A percentile compares a stretch with the other conserved stretches of the same genome.
Evolutionary conservation across 2,329 filamentous ascomycete species (phyloP).

Genomic region (Daldinia eschscholtzii): DNA sequence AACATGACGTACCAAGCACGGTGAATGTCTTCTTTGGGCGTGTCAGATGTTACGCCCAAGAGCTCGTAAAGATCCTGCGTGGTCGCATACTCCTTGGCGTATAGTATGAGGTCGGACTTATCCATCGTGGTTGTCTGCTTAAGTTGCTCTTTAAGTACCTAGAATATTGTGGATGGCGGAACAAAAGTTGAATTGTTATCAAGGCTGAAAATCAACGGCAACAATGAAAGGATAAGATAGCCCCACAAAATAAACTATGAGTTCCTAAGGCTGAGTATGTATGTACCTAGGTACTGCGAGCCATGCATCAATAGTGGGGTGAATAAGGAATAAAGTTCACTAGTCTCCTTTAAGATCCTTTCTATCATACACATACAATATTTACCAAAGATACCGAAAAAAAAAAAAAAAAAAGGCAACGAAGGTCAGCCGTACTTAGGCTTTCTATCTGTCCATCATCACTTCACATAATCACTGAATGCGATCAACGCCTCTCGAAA

Average conservation of each 20-base stretch:
- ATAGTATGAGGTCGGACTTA: conserved; percentile 63
- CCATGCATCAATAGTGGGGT: too few species aligned
- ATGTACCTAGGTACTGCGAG: background rate
- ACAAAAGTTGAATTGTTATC: conserved; percentile 4
- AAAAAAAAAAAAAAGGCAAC: too few species aligned
- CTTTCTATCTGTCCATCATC: background rate
- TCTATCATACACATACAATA: too few species aligned
- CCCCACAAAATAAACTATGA: background rate
- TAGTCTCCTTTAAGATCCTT: too few species aligned
- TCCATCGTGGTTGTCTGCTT: conserved; percentile 40
- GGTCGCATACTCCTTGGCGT: conserved; percentile 71
- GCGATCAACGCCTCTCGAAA: background rate
- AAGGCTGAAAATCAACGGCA: background rate
- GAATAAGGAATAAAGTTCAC: background rate
- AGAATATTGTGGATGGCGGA: background rate
- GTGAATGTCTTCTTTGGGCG: conserved; percentile 79
- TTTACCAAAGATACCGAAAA: background rate
- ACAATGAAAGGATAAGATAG: background rate
- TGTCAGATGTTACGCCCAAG: conserved; percentile 74
- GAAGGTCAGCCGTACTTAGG: too few species aligned
- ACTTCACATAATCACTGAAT: background rate
- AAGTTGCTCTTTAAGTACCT: background rate
- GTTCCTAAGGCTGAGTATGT: background rate
- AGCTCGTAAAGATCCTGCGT: conserved; percentile 82
- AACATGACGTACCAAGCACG: conserved; percentile 71